Base-by-base conservation (phyloP, 768 basidiomycete genomes). In the Calocybe indica region DNA sequence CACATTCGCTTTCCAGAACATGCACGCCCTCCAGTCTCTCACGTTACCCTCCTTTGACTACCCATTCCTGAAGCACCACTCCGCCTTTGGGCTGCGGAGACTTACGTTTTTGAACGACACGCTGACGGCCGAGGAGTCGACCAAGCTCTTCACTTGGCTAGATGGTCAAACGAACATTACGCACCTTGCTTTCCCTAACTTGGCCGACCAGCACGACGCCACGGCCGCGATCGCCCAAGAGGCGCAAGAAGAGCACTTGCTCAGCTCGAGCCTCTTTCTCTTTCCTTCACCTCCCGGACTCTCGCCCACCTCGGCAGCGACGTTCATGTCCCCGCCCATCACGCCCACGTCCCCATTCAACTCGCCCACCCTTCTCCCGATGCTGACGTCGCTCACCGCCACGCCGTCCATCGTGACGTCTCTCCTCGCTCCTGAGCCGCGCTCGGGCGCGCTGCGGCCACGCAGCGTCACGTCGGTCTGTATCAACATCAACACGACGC, bases 31-130 rank as follows among this genome's bases (percentile, higher is more conserved):
- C 10, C 66, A 61, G 6, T 57, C 66, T 12, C 59, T 75, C 13
- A 62, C 65, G 11, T 64, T 75, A 30, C 73, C 74, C 6, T 63
- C 67, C 1, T 76, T 74, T 51, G 71, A 75, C 47, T 45, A 60
- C 22, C 64, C 67, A 12, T 65, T 76, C 39, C 60, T 78, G 46
- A 63, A 67, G 13, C 65, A 70, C 41, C 71, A 72, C 49, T 65
- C 66, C 5, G 69, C 70, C 1, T 74, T 74, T 52, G 69, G 72
- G 3, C 60, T 77, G 10, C 61, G 51, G 45, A 67, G 53, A 13
- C 55, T 75, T 11, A 73, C 69, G 5, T 68, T 75, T 49, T 54
- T 71, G 39, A 65, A 61, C 46, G 46, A 48, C 35, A 57, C 60
- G 1, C 59, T 71, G 52, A 58, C 62, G 2, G 51, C 55, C 15